Evolutionary conservation across 2,329 filamentous ascomycete genomes (phyloP).

Genomic region (Cladosporium oxysporum): DNA sequence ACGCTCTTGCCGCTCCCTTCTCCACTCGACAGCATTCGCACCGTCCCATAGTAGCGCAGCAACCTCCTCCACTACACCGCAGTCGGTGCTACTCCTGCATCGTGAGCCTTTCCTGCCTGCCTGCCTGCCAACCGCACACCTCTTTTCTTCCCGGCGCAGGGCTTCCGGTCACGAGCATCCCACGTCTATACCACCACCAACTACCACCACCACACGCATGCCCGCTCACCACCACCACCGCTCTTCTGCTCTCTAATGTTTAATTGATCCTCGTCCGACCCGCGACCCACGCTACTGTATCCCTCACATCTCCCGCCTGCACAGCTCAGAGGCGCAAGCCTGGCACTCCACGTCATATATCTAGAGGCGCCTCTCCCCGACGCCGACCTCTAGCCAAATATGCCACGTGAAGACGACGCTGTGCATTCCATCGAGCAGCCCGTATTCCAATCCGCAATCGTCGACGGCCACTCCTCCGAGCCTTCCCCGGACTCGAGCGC

Average conservation of each 20-base stretch:
- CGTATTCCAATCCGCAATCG: slow-evolving; percentile 11
- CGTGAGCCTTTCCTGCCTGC: background rate
- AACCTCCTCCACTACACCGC: slow-evolving; percentile 13
- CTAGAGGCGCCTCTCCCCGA: slow-evolving; percentile 2
- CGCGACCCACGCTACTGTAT: slow-evolving; percentile 3
- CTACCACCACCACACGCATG: background rate
- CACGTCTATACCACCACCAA: background rate
- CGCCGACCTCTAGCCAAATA: slow-evolving; percentile 15
- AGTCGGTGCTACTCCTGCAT: slow-evolving; percentile 15
- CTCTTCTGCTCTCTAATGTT: slow-evolving; percentile 17
- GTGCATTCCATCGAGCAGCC: slow-evolving; percentile 19
- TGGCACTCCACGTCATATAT: slow-evolving; percentile 11
- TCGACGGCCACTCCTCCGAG: slow-evolving; percentile 24
- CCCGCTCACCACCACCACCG: background rate
- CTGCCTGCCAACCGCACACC: slow-evolving; percentile 8
- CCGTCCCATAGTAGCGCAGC: slow-evolving; percentile 18
- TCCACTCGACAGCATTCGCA: slow-evolving; percentile 15
- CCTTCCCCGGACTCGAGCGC: slow-evolving; percentile 35
- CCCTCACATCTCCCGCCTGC: slow-evolving; percentile 6
- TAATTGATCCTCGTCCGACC: slow-evolving; percentile 15
- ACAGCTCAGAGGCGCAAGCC: slow-evolving; percentile 12
- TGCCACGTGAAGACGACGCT: slow-evolving; percentile 16
- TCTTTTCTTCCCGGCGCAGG: slow-evolving; percentile 20
- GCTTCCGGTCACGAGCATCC: slow-evolving; percentile 19
- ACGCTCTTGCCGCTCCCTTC: background rate